Evolutionary conservation across 805 yeast species (phyloP).

Genomic region (Jamesozyma gamospora): DNA sequence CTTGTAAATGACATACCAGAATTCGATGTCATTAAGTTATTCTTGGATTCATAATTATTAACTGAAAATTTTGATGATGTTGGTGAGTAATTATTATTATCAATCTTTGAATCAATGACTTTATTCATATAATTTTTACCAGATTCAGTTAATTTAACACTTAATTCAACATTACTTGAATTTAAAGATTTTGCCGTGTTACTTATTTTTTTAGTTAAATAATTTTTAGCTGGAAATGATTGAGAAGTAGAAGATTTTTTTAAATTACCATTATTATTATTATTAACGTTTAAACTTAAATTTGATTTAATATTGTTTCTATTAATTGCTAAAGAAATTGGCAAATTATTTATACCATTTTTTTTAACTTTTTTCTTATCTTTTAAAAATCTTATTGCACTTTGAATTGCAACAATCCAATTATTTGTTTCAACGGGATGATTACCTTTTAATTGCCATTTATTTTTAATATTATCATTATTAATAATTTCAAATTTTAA

Average conservation of each 20-base stretch:
- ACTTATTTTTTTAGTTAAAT: neutral
- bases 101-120: constrained; percentile 21
- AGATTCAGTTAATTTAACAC: constrained; percentile 23
- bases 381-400: constrained; percentile 78
- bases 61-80: neutral
- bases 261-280: neutral
- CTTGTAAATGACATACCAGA: constrained; percentile 8
- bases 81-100: constrained; percentile 7
- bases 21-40: constrained; percentile 3
- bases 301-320: neutral
- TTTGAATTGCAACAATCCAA: constrained; percentile 96
- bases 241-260: neutral
- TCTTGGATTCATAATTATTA: neutral
- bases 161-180: constrained; percentile 22
- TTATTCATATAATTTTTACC: constrained; percentile 26
- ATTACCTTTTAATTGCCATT: constrained; percentile 88
- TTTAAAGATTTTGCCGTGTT: neutral
- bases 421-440: constrained; percentile 91
- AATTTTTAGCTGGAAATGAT: neutral
- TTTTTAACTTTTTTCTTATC: constrained; percentile 39
- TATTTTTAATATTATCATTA: constrained; percentile 49
- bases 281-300: neutral
- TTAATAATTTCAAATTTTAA: constrained; percentile 82
- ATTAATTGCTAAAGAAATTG: constrained; percentile 17
- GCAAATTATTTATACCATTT: constrained; percentile 6